Conservation (phyloP, 257 asterid species). For the Mitragyna speciosa region DNA sequence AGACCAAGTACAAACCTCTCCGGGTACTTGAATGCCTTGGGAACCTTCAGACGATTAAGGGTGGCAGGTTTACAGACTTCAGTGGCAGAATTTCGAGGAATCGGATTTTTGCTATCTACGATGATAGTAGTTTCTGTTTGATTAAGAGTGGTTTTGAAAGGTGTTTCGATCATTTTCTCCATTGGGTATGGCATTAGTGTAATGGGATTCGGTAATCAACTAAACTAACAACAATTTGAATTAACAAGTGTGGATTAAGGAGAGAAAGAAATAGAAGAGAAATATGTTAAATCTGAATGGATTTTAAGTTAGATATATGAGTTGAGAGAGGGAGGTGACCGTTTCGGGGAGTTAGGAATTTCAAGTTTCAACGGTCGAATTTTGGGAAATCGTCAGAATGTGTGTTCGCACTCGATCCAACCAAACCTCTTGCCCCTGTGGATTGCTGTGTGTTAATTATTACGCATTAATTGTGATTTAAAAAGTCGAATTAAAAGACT, state of each 20-base stretch:
- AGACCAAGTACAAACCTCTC: conserved; percentile 41
- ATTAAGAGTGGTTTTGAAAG: not conserved
- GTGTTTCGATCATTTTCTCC: conserved; percentile 38
- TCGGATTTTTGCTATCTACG: not conserved
- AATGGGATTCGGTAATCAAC: not conserved
- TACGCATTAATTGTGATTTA: no score
- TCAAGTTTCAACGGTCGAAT: conserved; percentile 31
- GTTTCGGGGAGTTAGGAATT: conserved; percentile 10
- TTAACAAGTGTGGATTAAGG: not conserved
- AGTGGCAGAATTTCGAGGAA: not conserved
- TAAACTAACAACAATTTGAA: not conserved
- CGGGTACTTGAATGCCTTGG: conserved; percentile 59
- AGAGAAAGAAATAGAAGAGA: not conserved
- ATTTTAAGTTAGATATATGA: not conserved
- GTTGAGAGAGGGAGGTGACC: conserved; percentile 18
- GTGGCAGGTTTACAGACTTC: conserved; percentile 25
- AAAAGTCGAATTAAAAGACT: no score
- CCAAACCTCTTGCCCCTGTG: no score
- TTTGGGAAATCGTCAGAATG: no score
- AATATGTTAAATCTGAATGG: not conserved
- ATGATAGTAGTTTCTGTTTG: conserved; percentile 2
- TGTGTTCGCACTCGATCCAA: no score
- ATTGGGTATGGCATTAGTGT: conserved; percentile 19
- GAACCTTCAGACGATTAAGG: conserved; percentile 64
- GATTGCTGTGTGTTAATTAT: no score